Evolutionary conservation across 75 land plant genomes (phyloP), one percentile per base, ranked within the genome.

Genomic region (Picea sitchensis): DNA sequence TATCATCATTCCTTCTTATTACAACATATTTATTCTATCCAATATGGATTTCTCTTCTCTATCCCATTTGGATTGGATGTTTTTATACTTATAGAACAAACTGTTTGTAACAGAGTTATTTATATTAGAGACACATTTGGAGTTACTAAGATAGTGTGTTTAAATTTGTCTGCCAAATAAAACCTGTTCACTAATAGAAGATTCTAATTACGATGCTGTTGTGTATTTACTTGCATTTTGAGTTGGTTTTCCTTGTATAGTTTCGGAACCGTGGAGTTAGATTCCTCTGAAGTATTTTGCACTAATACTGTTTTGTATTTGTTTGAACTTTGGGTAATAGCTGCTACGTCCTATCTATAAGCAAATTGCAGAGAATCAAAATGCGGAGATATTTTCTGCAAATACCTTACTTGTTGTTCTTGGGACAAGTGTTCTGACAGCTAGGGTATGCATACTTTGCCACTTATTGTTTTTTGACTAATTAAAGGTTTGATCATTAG

Each of bases 301-400:
- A 64, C 20, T 64, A n/a, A 64, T 2, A 26, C 65, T 18, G 12
- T 51, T 51, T 51, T 9, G 11, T 26, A 18, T 51, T 58, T 30
- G 17, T 26, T 51, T 59, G 26, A 59, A 36, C 26, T 41, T 47
- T 79, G 59, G 26, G 5, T 68, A 38, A 63, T 96, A 97, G 99
- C 82, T 97, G 17, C 93, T 97, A 62, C 93, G 99, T 38, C 99
- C 99, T 68, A 90, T 97, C 61, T 97, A 97, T 84, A 95, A 85
- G 84, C 92, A 92, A 86, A 97, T 97, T 83, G 98, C 99, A 31
- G 99, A 97, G 38, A 97, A 95, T 80, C 95, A 95, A 79, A 95
- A 97, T 85, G 99, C 99, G 61, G 99, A 97, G 75, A 97, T 97
- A 68, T 97, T 97, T 87, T 97, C 99, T 81, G 99, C 99, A 58